Evolutionary conservation across 495 filamentous ascomycete species (phyloP), one percentile per base, ranked within the genome.

Genomic region (Annulohypoxylon bovei): DNA sequence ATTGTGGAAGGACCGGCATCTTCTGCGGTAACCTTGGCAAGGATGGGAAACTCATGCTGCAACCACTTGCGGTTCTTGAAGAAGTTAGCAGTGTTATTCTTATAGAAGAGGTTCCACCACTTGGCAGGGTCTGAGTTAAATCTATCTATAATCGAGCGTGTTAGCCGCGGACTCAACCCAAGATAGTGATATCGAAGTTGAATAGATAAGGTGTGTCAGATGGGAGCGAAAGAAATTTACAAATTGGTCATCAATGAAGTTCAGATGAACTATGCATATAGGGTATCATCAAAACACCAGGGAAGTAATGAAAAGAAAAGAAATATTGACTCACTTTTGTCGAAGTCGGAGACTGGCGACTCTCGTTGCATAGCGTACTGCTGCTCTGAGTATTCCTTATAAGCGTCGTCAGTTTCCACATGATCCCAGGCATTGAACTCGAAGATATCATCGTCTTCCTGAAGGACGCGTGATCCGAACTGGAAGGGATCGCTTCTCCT

Each of bases 31-130:
- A 95, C 83, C 32, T 90, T 83, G 0, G 84, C 86, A 12, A 99
- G 82, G 2, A 97, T 82, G 0, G 95, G 95, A 65, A 98, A 99
- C 78, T 99, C 95, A 78, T 98, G 94, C 42, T 88, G 88, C 35
- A 99, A 81, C 95, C 95, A 99, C 77, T 98, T 98, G 52, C 95
- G 89, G 73, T 99, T 90, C 81, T 99, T 98, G 89, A 99, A 99
- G 82, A 99, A 99, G 77, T 98, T 97, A 58, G 88, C 85, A 5
- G 90, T 91, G 80, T 99, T 98, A 80, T 97, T 94, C 77, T 91
- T 90, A 82, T 99, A 99, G 82, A 99, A 99, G 42, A 89, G 83
- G 73, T 98, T 93, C 95, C 95, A 98, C 92, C 93, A 98, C 78
- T 92, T 97, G 8, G 90, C 93, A 4, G 95, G 95, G 62, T 95